Evolutionary conservation across 1,139 yeast species (phyloP).

Genomic region (Blastobotrys raffinosifermentans): DNA sequence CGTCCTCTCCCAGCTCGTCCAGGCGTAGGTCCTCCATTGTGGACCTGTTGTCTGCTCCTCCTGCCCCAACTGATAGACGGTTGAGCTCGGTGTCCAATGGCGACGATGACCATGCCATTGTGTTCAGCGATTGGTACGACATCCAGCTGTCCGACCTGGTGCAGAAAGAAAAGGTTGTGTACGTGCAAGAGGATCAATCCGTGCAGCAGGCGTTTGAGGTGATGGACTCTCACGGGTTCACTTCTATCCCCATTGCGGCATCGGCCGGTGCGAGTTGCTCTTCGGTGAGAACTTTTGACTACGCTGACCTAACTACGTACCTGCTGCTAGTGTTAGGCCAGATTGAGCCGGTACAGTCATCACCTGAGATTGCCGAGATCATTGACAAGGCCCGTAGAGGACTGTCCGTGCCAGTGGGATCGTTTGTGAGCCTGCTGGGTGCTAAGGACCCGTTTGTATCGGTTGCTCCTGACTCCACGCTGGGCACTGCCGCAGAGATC

Average conservation of each 20-base stretch:
- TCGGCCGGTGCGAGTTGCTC: background rate
- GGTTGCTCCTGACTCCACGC: conserved; percentile 59
- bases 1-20: background rate
- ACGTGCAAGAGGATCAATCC: conserved; percentile 56
- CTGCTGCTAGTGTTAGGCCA: conserved; percentile 68
- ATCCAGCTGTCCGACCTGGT: conserved; percentile 66
- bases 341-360: conserved; percentile 30
- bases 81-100: conserved; percentile 28
- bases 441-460: conserved; percentile 84
- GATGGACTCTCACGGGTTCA: conserved; percentile 61
- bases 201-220: conserved; percentile 87
- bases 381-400: conserved; percentile 35
- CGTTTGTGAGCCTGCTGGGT: conserved; percentile 66
- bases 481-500: conserved; percentile 72
- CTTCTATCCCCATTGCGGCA: conserved; percentile 71
- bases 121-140: conserved; percentile 60
- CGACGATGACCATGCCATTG: conserved; percentile 5
- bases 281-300: conserved; percentile 74
- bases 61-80: conserved; percentile 43
- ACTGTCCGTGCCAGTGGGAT: conserved; percentile 58
- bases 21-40: conserved; percentile 49
- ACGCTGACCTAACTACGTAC: conserved; percentile 84
- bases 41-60: conserved; percentile 78
- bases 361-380: conserved; percentile 24
- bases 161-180: conserved; percentile 69